phyloP scores from a whole-genome alignment of 2,329 filamentous ascomycete genomes.

The Verticillium nonalfalfae region DNA sequence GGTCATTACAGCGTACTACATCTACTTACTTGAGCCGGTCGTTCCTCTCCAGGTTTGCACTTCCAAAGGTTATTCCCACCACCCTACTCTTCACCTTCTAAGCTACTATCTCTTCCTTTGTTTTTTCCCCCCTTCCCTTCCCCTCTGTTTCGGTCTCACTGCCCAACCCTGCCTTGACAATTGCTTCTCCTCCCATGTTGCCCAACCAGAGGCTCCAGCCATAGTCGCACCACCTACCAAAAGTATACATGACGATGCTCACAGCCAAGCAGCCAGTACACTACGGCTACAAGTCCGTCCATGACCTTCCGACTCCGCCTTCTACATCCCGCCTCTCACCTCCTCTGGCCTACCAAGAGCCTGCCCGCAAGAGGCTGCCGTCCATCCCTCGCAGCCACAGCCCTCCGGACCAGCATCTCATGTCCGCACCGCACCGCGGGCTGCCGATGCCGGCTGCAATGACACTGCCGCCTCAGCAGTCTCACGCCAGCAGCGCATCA shows the following conservation, averaged over 20 bases:
- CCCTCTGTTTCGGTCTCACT: not conserved
- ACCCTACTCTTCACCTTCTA: slow-evolving; percentile 7
- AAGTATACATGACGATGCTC: slow-evolving; percentile 45
- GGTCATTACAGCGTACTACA: slow-evolving; percentile 9
- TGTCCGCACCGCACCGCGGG: slow-evolving; percentile 65
- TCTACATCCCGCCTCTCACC: slow-evolving; percentile 49
- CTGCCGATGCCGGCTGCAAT: slow-evolving; percentile 64
- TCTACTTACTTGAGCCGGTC: slow-evolving; percentile 22
- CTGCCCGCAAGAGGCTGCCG: slow-evolving; percentile 31
- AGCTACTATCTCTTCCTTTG: slow-evolving; percentile 2
- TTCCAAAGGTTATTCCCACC: slow-evolving; percentile 30
- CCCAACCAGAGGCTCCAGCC: not conserved
- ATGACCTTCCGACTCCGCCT: slow-evolving; percentile 56
- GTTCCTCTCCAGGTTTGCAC: slow-evolving; percentile 27
- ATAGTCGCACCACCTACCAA: slow-evolving; percentile 3
- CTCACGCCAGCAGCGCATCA: slow-evolving; percentile 14
- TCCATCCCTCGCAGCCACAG: slow-evolving; percentile 36
- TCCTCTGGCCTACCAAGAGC: slow-evolving; percentile 44
- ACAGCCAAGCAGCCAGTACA: slow-evolving; percentile 53
- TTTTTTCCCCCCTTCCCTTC: slow-evolving; percentile 8
- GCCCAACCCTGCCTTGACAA: not conserved
- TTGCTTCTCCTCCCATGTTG: not conserved
- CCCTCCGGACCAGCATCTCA: slow-evolving; percentile 42
- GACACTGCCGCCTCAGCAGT: slow-evolving; percentile 46
- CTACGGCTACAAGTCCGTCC: slow-evolving; percentile 54